phyloP scores from a whole-genome alignment of 257 asterid genomes.

The Fraxinus americana region DNA sequence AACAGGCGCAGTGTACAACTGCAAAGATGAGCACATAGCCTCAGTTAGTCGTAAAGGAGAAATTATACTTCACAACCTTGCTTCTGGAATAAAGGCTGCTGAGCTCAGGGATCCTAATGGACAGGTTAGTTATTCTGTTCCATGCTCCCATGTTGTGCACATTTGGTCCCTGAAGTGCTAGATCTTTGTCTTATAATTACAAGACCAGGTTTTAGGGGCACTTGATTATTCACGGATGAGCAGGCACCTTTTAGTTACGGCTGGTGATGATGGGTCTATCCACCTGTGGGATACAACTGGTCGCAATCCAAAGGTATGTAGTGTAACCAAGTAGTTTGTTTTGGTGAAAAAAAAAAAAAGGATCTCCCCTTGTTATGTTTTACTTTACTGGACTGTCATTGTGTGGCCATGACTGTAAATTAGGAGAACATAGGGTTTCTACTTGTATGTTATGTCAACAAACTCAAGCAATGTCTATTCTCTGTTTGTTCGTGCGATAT shows the following conservation, averaged over 20 bases:
- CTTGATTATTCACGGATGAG: constrained; percentile 95
- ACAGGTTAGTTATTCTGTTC: constrained; percentile 62
- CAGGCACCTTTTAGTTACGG: constrained; percentile 93
- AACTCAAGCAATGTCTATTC: not conserved
- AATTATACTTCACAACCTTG: constrained; percentile 94
- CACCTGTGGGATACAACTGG: constrained; percentile 98
- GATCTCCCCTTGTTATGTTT: constrained; percentile 10
- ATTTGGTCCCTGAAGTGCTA: constrained; percentile 32
- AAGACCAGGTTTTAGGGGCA: constrained; percentile 83
- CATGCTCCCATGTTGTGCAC: constrained; percentile 14
- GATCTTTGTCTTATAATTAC: constrained; percentile 36
- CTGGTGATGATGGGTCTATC: constrained; percentile 98
- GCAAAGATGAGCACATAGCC: constrained; percentile 98
- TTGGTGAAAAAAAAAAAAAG: constrained; percentile 15
- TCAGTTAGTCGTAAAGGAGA: constrained; percentile 94
- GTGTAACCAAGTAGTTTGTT: constrained; percentile 15
- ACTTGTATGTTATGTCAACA: not conserved
- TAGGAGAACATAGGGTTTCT: not conserved
- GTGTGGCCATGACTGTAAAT: not conserved
- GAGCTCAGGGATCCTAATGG: constrained; percentile 93
- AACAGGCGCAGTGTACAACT: constrained; percentile 89
- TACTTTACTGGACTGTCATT: not conserved
- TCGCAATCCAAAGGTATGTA: constrained; percentile 86
- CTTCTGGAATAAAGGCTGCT: constrained; percentile 91
- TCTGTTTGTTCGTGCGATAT: not conserved